These are phyloP conservation scores for Garcia nutans DNA, from an alignment of 345 rosid genomes.

Conservation along the genomic window DNA sequence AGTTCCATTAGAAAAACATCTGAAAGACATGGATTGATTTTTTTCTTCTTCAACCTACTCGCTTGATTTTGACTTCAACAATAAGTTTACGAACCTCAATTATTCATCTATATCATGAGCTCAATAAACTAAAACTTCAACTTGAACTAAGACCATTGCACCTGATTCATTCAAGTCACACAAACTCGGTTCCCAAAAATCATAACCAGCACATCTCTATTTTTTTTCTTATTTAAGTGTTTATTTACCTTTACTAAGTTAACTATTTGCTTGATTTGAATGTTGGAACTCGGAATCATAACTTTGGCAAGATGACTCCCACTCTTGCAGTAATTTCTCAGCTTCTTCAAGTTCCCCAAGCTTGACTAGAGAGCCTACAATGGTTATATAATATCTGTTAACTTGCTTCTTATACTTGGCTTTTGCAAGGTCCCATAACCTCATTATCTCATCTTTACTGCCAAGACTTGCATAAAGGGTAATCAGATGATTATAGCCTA, in stretches of 20 bases:
- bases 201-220: no score
- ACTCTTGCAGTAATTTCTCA: conserved; percentile 36
- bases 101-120: neutral
- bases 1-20: no score
- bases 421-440: conserved; percentile 43
- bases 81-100: neutral
- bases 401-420: conserved; percentile 31
- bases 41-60: neutral
- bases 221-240: no score
- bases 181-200: no score
- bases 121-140: no score
- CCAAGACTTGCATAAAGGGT: conserved; percentile 43
- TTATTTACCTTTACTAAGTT: no score
- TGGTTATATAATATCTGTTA: conserved; percentile 40
- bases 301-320: conserved; percentile 37
- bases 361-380: conserved; percentile 39
- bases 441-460: conserved; percentile 42
- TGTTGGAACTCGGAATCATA: conserved; percentile 51
- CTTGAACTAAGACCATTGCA: no score
- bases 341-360: conserved; percentile 42
- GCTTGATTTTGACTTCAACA: no score
- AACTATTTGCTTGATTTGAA: no score
- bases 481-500: conserved; percentile 43
- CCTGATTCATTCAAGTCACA: no score
- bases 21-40: no score